Conservation (phyloP, 2,329 filamentous ascomycete species). For the Paecilomyces niveus region DNA sequence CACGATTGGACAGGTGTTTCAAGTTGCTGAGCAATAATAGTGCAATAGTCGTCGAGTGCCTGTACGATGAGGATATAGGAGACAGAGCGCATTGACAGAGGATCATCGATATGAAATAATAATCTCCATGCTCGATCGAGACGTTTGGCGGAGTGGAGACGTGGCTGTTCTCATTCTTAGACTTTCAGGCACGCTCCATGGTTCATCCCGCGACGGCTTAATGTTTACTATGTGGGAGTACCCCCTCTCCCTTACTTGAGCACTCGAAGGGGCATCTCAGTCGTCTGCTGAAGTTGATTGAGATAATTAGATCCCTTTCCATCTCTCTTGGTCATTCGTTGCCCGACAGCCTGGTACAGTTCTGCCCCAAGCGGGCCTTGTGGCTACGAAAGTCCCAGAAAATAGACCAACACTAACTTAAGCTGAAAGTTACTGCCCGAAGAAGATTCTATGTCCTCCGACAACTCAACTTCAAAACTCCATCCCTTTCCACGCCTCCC, state of each 20-base stretch:
- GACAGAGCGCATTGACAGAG: not conserved
- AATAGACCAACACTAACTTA: not conserved
- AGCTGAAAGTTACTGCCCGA: not conserved
- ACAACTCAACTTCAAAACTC: conserved; percentile 6
- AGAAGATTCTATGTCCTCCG: conserved; percentile 1
- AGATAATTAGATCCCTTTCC: not conserved
- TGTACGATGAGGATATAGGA: not conserved
- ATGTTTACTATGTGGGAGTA: not conserved
- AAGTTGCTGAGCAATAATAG: not conserved
- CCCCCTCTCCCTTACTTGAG: not conserved
- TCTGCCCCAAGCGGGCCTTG: not conserved
- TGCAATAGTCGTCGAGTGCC: not conserved
- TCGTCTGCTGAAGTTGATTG: not conserved
- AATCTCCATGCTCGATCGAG: not conserved
- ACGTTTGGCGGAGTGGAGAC: not conserved
- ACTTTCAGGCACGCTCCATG: not conserved
- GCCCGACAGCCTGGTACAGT: not conserved
- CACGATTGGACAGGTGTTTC: not conserved
- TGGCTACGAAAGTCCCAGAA: not conserved
- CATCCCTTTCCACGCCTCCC: not conserved
- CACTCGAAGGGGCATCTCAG: not conserved
- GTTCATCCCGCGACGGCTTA: not conserved
- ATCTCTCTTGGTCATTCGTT: not conserved
- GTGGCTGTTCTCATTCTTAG: not conserved
- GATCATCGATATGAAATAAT: not conserved